Base-by-base conservation (phyloP, 768 basidiomycete species). In the Amanita rubescens region DNA sequence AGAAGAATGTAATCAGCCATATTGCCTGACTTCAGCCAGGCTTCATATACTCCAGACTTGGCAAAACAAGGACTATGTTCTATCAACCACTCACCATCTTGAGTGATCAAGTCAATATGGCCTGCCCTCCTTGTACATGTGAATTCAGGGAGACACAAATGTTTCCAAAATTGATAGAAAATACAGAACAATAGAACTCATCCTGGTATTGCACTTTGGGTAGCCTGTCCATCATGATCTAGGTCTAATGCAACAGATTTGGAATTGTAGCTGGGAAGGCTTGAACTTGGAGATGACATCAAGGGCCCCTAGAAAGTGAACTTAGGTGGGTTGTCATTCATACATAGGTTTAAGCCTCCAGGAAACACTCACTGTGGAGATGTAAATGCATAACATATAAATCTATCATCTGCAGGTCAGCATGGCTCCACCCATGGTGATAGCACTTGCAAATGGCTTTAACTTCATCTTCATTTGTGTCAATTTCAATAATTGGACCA, bases 1-100 rank as follows among this genome's bases (percentile, higher is more conserved):
- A 59, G 55, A 57, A 59, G 27, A 27, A 60, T 57, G 46, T 57
- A 59, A 39, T 59, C 58, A 30, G 22, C 17, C 45, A 59, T 56
- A 39, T 57, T 44, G 24, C 49, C 50, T 14, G 41, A 46, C 5
- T 42, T 9, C 32, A 59, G 38, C 49, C 49, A 55, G 19, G 32
- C 19, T 20, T 49, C 51, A 54, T 59, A 59, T n/a, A 20, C 46
- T 9, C 57, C 57, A 19, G n/a, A 17, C 34, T 45, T 37, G 1
- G 17, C 11, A 49, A 59, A 58, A 43, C 57, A 58, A 27, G 44
- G 38, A 43, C 17, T 22, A 52, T 58, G 54, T 55, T 58, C 47
- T 8, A 6, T 24, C 43, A 59, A 51, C 37, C 37, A 32, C 34
- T 46, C 41, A 11, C 58, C 58, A 34, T 60, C 53, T 38, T 58